Conservation (phyloP, 208 protist genomes). For the Trypanosoma caninum region DNA sequence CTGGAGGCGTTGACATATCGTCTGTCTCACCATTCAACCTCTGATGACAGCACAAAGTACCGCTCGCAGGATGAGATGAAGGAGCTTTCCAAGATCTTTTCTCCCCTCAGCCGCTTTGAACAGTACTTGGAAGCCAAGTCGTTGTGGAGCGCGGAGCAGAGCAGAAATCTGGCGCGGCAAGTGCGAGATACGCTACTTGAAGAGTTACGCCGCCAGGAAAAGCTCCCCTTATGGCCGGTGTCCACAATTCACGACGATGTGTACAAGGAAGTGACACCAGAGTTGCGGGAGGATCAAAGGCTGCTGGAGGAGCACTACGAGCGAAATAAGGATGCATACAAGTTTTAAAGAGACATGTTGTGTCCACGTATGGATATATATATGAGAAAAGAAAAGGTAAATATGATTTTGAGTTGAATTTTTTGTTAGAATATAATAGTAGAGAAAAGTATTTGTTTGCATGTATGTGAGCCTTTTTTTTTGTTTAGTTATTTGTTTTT, state of each 20-base stretch:
- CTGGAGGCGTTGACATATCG: slow-evolving; percentile 98
- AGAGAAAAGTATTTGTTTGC: too few relatives aligned
- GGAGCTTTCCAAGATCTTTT: slow-evolving; percentile 43
- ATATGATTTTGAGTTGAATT: too few relatives aligned
- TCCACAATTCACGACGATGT: slow-evolving; percentile 52
- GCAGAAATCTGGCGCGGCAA: slow-evolving; percentile 30
- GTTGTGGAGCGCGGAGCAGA: slow-evolving; percentile 63
- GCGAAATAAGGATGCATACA: slow-evolving; percentile 44
- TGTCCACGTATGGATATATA: background rate
- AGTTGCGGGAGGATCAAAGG: slow-evolving; percentile 40
- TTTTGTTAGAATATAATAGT: too few relatives aligned
- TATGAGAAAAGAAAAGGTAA: background rate
- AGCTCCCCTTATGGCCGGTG: slow-evolving; percentile 59
- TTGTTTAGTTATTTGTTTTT: too few relatives aligned
- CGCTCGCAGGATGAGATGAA: slow-evolving; percentile 58
- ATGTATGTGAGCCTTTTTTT: too few relatives aligned
- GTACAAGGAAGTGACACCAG: slow-evolving; percentile 49
- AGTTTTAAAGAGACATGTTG: slow-evolving; percentile 1
- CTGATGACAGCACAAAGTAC: slow-evolving; percentile 94
- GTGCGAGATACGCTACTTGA: slow-evolving; percentile 47
- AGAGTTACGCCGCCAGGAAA: slow-evolving; percentile 69
- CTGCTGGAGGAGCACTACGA: slow-evolving; percentile 58
- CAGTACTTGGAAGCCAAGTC: slow-evolving; percentile 44
- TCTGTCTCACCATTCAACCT: slow-evolving; percentile 93
- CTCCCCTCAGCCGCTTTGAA: slow-evolving; percentile 70